These are phyloP conservation scores for Yarrowia sp. DNA, from an alignment of 805 yeast species.

Conservation along the genomic window DNA sequence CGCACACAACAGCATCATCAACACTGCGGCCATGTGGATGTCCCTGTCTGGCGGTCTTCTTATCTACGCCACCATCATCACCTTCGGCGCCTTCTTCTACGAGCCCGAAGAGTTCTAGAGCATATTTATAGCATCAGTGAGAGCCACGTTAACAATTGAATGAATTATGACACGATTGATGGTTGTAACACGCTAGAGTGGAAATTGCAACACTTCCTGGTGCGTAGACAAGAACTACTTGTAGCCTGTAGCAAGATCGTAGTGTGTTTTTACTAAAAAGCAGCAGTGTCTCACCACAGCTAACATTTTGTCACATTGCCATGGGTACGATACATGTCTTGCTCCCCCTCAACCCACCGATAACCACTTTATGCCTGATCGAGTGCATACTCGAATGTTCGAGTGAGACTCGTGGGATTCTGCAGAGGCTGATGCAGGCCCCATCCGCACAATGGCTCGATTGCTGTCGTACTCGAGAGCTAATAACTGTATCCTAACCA, in stretches of 20 bases:
- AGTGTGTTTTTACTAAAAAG: too few species aligned
- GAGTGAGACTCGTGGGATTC: neutral
- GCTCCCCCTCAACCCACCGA: neutral
- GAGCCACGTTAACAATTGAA: conserved; percentile 4
- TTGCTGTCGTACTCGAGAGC: neutral
- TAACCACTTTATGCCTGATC: neutral
- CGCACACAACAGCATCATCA: conserved; percentile 69
- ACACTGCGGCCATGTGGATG: conserved; percentile 67
- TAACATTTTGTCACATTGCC: neutral
- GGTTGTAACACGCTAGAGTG: too few species aligned
- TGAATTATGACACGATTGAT: neutral
- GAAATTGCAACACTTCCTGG: too few species aligned
- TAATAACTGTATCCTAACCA: neutral
- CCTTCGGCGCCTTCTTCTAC: conserved; percentile 76
- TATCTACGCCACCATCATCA: conserved; percentile 77
- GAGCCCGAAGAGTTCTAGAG: conserved; percentile 44
- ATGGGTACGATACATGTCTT: neutral
- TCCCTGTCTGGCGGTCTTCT: conserved; percentile 80
- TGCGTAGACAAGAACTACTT: too few species aligned
- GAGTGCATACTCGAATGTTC: neutral
- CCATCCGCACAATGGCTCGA: neutral
- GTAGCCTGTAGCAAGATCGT: too few species aligned
- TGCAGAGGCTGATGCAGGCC: neutral
- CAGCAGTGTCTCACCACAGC: neutral
- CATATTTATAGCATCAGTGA: conserved; percentile 19